Conservation (phyloP, 2,329 filamentous ascomycete genomes). For the Mycocentrospora acerina region DNA sequence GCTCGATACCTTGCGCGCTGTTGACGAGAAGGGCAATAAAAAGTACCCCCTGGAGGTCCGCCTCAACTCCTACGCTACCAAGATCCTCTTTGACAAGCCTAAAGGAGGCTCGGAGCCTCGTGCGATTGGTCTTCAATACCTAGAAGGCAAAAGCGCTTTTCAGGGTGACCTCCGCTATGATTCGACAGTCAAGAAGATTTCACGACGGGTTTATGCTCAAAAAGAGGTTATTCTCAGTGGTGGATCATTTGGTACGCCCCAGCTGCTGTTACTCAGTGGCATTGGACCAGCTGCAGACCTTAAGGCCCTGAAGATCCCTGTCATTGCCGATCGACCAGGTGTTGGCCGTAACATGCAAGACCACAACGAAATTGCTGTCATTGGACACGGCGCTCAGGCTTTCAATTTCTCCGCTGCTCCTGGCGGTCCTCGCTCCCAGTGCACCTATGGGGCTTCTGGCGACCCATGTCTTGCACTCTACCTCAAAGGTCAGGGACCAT, state of each 20-base stretch:
- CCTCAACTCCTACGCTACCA: constrained; percentile 65
- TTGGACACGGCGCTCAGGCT: no score
- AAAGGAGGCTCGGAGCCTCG: constrained; percentile 50
- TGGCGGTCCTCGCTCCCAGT: constrained; percentile 35
- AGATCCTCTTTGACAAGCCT: constrained; percentile 65
- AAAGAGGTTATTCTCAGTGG: constrained; percentile 30
- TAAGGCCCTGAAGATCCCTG: constrained; percentile 51
- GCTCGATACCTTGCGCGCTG: constrained; percentile 56
- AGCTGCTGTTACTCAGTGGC: constrained; percentile 64
- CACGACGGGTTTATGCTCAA: constrained; percentile 30
- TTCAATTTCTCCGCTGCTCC: no score
- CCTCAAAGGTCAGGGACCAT: constrained; percentile 48
- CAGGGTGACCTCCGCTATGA: constrained; percentile 38
- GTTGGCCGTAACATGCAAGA: constrained; percentile 66
- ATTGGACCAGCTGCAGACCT: constrained; percentile 59
- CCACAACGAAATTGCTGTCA: constrained; percentile 53
- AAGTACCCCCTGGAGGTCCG: constrained; percentile 59
- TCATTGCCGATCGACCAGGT: constrained; percentile 57
- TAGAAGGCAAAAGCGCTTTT: constrained; percentile 43
- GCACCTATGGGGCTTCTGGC: constrained; percentile 39
- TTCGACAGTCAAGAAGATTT: constrained; percentile 12
- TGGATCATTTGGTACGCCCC: constrained; percentile 64
- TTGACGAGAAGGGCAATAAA: constrained; percentile 52
- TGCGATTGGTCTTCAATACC: constrained; percentile 45
- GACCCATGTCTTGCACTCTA: constrained; percentile 53